These are phyloP conservation scores for Neonectria faginata DNA, from an alignment of 2,329 filamentous ascomycete species.

Conservation along the genomic window DNA sequence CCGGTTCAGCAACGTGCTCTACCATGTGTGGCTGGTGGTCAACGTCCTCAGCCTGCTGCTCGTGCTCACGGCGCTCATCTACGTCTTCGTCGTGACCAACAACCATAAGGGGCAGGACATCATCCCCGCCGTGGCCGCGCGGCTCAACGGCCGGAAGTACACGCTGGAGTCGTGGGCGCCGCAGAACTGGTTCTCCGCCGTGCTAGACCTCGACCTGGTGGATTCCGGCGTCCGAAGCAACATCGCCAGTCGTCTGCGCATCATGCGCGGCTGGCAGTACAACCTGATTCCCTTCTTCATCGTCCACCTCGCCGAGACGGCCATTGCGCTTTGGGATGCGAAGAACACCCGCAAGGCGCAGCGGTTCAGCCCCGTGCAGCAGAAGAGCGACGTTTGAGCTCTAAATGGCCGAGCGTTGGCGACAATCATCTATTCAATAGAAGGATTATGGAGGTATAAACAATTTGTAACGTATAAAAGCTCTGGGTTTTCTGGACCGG, in stretches of 20 bases:
- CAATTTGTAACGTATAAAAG: neutral
- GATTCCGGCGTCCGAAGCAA: conserved; percentile 30
- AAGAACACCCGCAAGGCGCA: conserved; percentile 28
- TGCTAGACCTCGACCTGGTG: conserved; percentile 40
- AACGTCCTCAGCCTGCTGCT: conserved; percentile 42
- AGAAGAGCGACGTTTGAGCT: conserved; percentile 22
- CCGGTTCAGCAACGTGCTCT: conserved; percentile 33
- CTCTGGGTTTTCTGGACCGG: no score
- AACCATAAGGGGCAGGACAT: conserved; percentile 42
- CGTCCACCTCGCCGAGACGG: conserved; percentile 42
- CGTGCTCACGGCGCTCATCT: conserved; percentile 40
- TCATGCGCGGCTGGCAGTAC: conserved; percentile 47
- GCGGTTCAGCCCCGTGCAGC: neutral
- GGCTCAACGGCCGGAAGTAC: conserved; percentile 36
- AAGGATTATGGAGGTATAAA: neutral
- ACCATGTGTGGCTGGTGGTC: conserved; percentile 40
- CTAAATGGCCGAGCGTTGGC: neutral
- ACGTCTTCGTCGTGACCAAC: conserved; percentile 46
- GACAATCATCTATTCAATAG: neutral
- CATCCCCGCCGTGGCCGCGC: conserved; percentile 26
- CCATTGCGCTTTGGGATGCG: conserved; percentile 40
- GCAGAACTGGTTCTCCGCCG: conserved; percentile 45
- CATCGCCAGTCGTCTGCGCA: conserved; percentile 39
- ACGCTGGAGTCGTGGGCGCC: conserved; percentile 42
- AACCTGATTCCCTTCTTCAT: conserved; percentile 48